Base-by-base conservation (phyloP, 768 basidiomycete species). In the Clitopilus passeckerianus region DNA sequence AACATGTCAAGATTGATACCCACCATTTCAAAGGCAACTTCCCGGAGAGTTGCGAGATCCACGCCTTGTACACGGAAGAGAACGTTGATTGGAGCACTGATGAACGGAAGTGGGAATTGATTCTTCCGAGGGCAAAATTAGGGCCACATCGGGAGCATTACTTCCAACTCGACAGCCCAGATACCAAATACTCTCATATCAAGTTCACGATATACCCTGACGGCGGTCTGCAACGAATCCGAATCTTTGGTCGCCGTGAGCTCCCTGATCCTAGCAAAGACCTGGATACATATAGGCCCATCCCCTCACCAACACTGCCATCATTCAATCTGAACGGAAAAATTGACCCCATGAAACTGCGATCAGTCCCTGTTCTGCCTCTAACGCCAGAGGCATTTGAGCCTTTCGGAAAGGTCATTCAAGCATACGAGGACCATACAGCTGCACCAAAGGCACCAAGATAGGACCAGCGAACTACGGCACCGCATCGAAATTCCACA, bases 1-100 rank as follows among this genome's bases (percentile, higher is more conserved):
- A 89, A 60, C 77, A 84, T 35, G 85, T 87, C 27, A 92, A 95
- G 66, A 86, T 99, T 63, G 97, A 99, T 72, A 98, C 97, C 0
- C 86, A 89, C 4, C 89, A 95, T 76, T 98, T 97, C 76, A 93
- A 91, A 70, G 97, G 96, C 22, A 98, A 98, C 71, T 98, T 91
- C 68, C 96, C 96, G 9, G 88, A 93, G 66, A 89, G 86, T 60
- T 91, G 89, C 68, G 91, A 94, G 66, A 67, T 95, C 18, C 86
- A 90, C 68, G 93, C 85, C 14, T 73, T 71, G 68, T 83, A 63
- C 63, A 70, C 65, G 44, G 64, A 69, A 22, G 66, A 63, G 53
- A 70, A 76, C 56, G 63, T 77, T 53, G 76, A 79, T 63, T 76
- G 76, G 70, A 65, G 70, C 59, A 68, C 68, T 44, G 68, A 69